Evolutionary conservation across 345 rosid species (phyloP), one percentile per base, ranked within the genome.

Genomic region (Gossypium mustelinum): DNA sequence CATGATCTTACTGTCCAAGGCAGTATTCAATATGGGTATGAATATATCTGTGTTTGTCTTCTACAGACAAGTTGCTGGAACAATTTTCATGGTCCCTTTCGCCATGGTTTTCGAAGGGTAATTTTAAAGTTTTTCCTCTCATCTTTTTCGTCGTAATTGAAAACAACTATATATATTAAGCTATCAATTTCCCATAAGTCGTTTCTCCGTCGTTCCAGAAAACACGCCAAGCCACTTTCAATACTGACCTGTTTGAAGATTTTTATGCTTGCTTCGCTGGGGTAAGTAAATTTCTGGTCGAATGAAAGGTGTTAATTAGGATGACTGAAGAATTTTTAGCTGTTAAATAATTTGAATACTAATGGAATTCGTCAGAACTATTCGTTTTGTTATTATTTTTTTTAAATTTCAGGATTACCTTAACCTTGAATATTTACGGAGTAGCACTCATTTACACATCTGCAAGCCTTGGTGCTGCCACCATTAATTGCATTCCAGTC

Each of bases 1-100:
- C 2, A 74, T 77, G 80, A 73, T 72, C 44, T 69, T 77, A 58
- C 48, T 81, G 43, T 73, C 64, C 52, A 81, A 81, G 75, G 80
- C 80, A 7, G 78, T 77, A 9, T 69, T 72, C 43, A 62, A 73
- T 27, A n/a, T 13, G 27, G 83, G 83, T 1, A 73, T 80, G 80
- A 80, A 55, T 60, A 69, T 54, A 11, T 80, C 20, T 68, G 75
- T 77, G 25, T 80, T 80, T 29, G 20, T 73, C 58, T 80, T 80
- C 73, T 77, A 80, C 51, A 64, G 78, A 54, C 83, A 80, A 56
- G 11, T 63, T 17, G 22, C 68, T 22, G 83, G 80, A 39, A 56
- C 78, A 25, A 25, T 80, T 25, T 54, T 73, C 75, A 67, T 77
- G 44, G 17, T 68, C 24, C 80, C 80, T 27, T 34, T 74, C 13